Base-by-base conservation (phyloP, 129 eudicot genomes). In the Arctium lappa region DNA sequence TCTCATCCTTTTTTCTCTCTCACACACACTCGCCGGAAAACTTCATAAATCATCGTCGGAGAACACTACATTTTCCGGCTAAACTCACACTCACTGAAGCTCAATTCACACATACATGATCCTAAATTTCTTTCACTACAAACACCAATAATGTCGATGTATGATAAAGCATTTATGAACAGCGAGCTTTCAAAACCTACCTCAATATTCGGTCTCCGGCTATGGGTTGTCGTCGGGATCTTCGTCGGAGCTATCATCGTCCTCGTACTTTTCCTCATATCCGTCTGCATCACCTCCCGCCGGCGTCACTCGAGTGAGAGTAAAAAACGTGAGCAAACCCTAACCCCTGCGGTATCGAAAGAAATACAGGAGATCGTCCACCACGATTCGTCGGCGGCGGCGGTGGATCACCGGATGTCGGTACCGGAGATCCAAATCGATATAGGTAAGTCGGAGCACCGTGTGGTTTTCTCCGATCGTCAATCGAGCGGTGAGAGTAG, bases 401-500 rank as follows among this genome's bases (percentile, higher is more conserved):
- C 27, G 22, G 82, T 72, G 77, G 85, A 82, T 86, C 89, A 80
- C 77, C 85, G 83, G 31, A 74, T 80, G 84, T n/a, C 77, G 10
- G 80, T 85, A 39, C 90, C 94, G 62, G 97, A 91, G 89, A 94
- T 94, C 85, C 98, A 94, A 85, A 92, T 94, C 79, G 98, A 94
- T 63, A 85, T 94, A 82, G 98, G 98, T 33, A 94, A 92, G 80
- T 79, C 87, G 78, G 98, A 92, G 73, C 98, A 94, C 80, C 87
- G 91, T 83, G 87, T 89, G 87, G 86, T 83, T 34, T 81, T 88
- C 37, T 89, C 94, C 12, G 97, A 92, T 86, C 88, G 95, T 83
- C 96, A 90, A 27, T 91, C 97, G n/a, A 92, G 98, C 63, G 98
- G 97, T 29, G 98, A 94, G 87, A 92, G 97, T 79, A 86, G 90